Evolutionary conservation across 225 moss, liverwort and hornwort species (phyloP).

Genomic region (Bryoerythrophyllum caledonicum): DNA sequence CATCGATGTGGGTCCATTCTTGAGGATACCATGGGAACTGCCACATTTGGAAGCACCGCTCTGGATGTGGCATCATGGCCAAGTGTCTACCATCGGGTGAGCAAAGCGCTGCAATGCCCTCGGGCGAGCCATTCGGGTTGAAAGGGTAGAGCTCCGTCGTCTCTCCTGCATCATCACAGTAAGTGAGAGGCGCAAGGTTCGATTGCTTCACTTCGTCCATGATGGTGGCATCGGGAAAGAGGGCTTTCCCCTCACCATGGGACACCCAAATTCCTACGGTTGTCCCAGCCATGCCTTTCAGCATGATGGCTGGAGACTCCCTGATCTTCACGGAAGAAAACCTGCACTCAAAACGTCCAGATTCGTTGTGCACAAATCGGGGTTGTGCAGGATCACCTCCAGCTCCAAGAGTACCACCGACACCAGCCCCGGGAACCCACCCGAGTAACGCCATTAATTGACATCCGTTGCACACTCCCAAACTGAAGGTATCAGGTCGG

Average conservation of each 20-base stretch:
- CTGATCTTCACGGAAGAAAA: conserved; percentile 82
- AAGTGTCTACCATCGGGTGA: conserved; percentile 91
- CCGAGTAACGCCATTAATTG: conserved; percentile 96
- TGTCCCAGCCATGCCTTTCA: conserved; percentile 91
- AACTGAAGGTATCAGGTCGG: conserved; percentile 87
- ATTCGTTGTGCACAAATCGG: conserved; percentile 94
- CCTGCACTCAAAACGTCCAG: conserved; percentile 92
- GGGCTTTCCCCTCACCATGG: conserved; percentile 86
- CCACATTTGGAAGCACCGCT: conserved; percentile 97
- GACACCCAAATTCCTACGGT: conserved; percentile 91
- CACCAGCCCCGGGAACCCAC: conserved; percentile 88
- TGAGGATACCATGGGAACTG: conserved; percentile 95
- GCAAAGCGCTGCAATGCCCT: conserved; percentile 90
- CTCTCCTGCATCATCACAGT: conserved; percentile 82
- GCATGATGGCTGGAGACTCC: conserved; percentile 91
- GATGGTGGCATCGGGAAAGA: conserved; percentile 75
- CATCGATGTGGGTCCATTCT: conserved; percentile 72
- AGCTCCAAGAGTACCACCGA: conserved; percentile 79
- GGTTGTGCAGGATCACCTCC: conserved; percentile 85
- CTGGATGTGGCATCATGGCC: conserved; percentile 98
- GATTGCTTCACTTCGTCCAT: conserved; percentile 51
- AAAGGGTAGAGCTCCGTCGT: conserved; percentile 82
- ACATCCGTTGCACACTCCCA: conserved; percentile 97
- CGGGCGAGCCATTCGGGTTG: conserved; percentile 93
- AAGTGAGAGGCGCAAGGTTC: conserved; percentile 70